Conservation (phyloP, 441 rosid species). For the Erysimum pusillum region DNA sequence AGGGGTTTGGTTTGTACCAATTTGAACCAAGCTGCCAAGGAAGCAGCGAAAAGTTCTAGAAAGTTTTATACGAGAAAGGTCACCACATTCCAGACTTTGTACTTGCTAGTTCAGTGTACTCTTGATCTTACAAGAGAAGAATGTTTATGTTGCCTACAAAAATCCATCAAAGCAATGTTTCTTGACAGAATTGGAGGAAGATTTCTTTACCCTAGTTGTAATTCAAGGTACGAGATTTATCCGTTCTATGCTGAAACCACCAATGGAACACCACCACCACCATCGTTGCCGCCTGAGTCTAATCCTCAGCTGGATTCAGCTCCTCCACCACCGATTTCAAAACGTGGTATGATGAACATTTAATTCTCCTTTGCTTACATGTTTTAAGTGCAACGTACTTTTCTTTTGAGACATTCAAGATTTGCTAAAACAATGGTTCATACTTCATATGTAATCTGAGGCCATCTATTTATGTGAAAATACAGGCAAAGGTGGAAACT, state of each 20-base stretch:
- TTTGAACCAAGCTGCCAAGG: neutral
- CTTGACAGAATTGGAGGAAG: neutral
- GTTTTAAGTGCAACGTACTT: no score
- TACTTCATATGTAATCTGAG: neutral
- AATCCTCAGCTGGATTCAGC: neutral
- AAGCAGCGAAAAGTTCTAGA: conserved; percentile 19
- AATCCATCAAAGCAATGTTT: neutral
- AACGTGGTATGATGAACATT: neutral
- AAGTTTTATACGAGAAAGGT: neutral
- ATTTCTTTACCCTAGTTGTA: neutral
- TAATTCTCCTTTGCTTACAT: no score
- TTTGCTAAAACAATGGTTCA: neutral
- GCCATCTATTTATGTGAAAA: neutral
- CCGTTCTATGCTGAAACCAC: neutral
- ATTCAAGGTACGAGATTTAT: neutral
- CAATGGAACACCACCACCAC: neutral
- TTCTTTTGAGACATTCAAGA: neutral
- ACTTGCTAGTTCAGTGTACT: neutral
- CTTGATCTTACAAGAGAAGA: neutral
- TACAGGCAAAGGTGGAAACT: neutral
- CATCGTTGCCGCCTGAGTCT: neutral
- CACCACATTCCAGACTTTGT: neutral
- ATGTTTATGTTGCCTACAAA: neutral
- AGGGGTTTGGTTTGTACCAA: neutral
- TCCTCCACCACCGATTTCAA: neutral